Conservation (phyloP, 192 early-diverging fungal species). For the Umbelopsis sp. region DNA sequence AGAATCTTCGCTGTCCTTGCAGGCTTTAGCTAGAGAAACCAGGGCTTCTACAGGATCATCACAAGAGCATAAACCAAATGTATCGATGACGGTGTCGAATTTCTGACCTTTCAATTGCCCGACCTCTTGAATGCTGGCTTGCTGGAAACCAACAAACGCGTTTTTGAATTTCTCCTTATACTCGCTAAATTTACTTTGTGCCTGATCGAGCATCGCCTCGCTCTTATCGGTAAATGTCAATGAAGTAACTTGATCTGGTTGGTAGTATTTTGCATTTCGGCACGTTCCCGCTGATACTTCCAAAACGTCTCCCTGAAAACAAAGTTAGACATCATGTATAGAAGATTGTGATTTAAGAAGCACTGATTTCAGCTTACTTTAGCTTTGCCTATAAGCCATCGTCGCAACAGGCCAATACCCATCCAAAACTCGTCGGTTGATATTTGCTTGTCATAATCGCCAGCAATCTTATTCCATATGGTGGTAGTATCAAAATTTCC, state of each 20-base stretch:
- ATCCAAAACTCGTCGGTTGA: conserved; percentile 63
- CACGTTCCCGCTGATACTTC: conserved; percentile 69
- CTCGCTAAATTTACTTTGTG: conserved; percentile 37
- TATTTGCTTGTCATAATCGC: conserved; percentile 59
- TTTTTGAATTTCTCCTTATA: conserved; percentile 31
- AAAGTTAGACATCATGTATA: not conserved
- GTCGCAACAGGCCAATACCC: conserved; percentile 54
- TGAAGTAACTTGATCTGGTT: conserved; percentile 38
- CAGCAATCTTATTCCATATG: conserved; percentile 55
- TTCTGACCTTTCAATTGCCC: conserved; percentile 15
- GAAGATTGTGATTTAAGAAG: not conserved
- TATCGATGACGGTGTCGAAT: conserved; percentile 69
- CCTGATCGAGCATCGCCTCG: conserved; percentile 54
- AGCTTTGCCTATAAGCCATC: conserved; percentile 48
- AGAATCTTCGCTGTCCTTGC: conserved; percentile 44
- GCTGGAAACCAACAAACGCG: conserved; percentile 28
- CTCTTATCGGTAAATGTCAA: conserved; percentile 58
- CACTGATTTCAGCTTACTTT: conserved; percentile 31
- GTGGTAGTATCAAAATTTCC: conserved; percentile 34
- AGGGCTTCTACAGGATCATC: conserved; percentile 56
- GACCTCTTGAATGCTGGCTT: conserved; percentile 43
- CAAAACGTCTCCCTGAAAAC: conserved; percentile 53
- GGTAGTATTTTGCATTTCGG: conserved; percentile 62
- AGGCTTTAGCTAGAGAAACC: conserved; percentile 46
- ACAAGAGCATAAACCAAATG: conserved; percentile 69